Evolutionary conservation across 2,329 filamentous ascomycete species (phyloP), one percentile per base, ranked within the genome.

Genomic region (Aspergillus felis): DNA sequence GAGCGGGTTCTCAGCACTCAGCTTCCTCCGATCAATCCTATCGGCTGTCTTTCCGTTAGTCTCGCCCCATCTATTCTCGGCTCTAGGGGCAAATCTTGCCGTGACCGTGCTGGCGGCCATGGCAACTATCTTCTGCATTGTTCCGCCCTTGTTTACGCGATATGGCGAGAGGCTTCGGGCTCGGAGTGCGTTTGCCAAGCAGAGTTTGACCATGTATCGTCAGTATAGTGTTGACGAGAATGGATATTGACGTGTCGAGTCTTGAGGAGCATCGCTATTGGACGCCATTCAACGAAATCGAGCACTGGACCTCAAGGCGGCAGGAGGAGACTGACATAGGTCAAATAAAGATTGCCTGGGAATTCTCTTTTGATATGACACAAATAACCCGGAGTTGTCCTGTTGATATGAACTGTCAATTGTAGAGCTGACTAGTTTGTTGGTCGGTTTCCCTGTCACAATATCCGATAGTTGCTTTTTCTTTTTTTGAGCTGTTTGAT

Each of bases 1-100:
- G 3, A 78, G 75, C 24, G 78, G 74, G 0, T 74, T 76, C 44
- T 76, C 77, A 0, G 71, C 75, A 0, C 63, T 79, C 35, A 69
- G 71, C 2, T 68, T 79, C 27, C 57, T 78, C 1, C 68, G 77
- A 10, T 71, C 74, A 0, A 51, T 74, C 1, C 55, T 77, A 4
- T 74, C 71, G 1, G 78, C 71, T 1, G 58, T 66, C 14, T 68
- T 79, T 42, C 76, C 76, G 9, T 61, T 78, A 2, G 74, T 79
- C 55, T 72, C 71, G 2, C 58, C 63, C 1, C 69, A 72, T 9
- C 74, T 79, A 73, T 78, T 75, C 59, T 44, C 56, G 2, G 59
- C 55, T 0, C 59, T 79, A 12, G 76, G 74, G 0, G 60, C 67
- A 0, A 79, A 78, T 56, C 53, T 68, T 24, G 72, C 75, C 0